These are phyloP conservation scores for Candida peoriensis DNA, from an alignment of 805 yeast genomes.

Conservation along the genomic window DNA sequence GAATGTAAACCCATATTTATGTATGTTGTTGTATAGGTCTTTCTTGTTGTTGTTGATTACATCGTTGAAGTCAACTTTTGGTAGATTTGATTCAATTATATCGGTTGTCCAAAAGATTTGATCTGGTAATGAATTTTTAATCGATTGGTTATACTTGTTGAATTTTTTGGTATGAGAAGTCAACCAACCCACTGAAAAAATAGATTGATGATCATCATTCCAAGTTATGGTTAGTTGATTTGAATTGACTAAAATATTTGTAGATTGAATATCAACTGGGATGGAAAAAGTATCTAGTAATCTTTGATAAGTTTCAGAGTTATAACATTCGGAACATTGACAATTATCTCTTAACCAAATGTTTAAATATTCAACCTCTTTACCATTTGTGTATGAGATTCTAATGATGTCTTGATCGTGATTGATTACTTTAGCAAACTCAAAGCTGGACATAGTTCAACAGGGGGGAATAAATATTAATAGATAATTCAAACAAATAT, in stretches of 20 bases:
- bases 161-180: slow-evolving; percentile 12
- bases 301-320: slow-evolving; percentile 52
- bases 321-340: slow-evolving; percentile 51
- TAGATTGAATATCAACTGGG: slow-evolving; percentile 27
- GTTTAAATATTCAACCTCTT: slow-evolving; percentile 28
- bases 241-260: background rate
- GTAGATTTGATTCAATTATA: slow-evolving; percentile 23
- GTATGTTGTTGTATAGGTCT: slow-evolving; percentile 18
- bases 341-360: slow-evolving; percentile 67
- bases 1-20: slow-evolving; percentile 51
- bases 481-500: no score
- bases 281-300: slow-evolving; percentile 46
- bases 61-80: slow-evolving; percentile 36
- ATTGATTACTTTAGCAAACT: no score
- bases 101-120: slow-evolving; percentile 41
- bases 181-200: slow-evolving; percentile 19
- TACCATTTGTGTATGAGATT: slow-evolving; percentile 1
- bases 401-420: background rate
- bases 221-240: slow-evolving; percentile 5
- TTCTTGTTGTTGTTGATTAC: slow-evolving; percentile 35
- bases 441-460: no score
- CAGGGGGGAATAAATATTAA: no score
- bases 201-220: slow-evolving; percentile 17
- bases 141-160: slow-evolving; percentile 34
- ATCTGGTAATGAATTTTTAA: slow-evolving; percentile 34